Percentiles rank a stretch among this genome's conserved stretches.
phyloP scores from a whole-genome alignment of 108 stramenopile species.

The Skeletonema tropicum region DNA sequence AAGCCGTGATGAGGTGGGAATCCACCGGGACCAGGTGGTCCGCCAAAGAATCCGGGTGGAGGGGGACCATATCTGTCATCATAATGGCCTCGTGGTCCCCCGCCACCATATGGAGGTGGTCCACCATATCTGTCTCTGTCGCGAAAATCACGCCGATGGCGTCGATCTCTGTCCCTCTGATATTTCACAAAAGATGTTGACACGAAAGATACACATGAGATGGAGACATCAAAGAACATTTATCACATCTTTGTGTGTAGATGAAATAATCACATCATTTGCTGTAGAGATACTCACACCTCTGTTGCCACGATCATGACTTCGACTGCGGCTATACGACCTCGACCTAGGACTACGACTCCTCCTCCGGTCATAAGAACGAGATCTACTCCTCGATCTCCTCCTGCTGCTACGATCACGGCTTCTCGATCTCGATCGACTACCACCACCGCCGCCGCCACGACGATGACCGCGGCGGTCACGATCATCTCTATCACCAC shows the following conservation, averaged over 20 bases:
- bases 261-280: conserved; percentile 8
- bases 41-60: conserved; percentile 37
- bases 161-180: conserved; percentile 41
- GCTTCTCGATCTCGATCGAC: not conserved
- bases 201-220: not conserved
- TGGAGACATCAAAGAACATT: conserved; percentile 7
- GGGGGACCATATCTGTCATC: conserved; percentile 46
- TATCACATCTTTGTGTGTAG: not conserved
- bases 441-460: not conserved
- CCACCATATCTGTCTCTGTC: conserved; percentile 26
- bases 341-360: conserved; percentile 15
- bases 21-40: conserved; percentile 7
- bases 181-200: not conserved
- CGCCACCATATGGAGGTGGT: conserved; percentile 37
- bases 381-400: conserved; percentile 13
- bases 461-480: conserved; percentile 6
- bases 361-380: conserved; percentile 13
- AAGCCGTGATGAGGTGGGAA: conserved; percentile 30
- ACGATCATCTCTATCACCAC: conserved; percentile 20
- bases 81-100: conserved; percentile 16
- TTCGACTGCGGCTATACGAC: conserved; percentile 20
- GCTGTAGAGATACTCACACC: not conserved
- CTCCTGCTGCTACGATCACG: conserved; percentile 5
- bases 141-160: conserved; percentile 30
- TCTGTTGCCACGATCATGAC: conserved; percentile 30